Evolutionary conservation across 2,329 filamentous ascomycete genomes (phyloP), one percentile per base, ranked within the genome.

Genomic region (Aspergillus vadensis): DNA sequence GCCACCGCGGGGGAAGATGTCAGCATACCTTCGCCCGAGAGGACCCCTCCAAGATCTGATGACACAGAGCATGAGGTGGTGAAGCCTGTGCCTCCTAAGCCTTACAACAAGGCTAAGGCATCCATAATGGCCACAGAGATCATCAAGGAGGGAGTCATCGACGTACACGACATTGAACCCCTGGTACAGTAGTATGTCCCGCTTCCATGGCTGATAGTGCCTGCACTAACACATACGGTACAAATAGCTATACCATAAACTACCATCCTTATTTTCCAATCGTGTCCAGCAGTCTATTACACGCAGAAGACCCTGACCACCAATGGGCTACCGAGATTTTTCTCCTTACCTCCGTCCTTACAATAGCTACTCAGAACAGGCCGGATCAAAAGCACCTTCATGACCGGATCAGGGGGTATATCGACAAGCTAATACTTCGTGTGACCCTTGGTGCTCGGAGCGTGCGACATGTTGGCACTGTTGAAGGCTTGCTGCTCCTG

Each of bases 401-500:
- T 19, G 25, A 3, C 9, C 47, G 39, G 15, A 50, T 47, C 47
- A 60, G 55, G 36, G 23, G 53, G 2, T 50, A 63, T 30, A 25
- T 60, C 9, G 55, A 65, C 15, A 38, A 41, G 5, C 44, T 60
- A 12, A n/a, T 66, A 0, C 44, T 66, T 3, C 58, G 63, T 25
- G 44, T 66, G 5, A 41, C 69, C 6, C 50, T 69, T 5, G 66
- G 61, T 10, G 51, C 43, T 9, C 63, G 61, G 8, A 61, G 53
- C 30, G 66, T 65, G 2, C 55, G 58, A 3, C 51, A 61, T 19
- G 53, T 64, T 12, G 55, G 63, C 3, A 60, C 64, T 0, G 61
- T 70, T 8, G 67, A 68, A 23, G 39, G 62, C 4, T 54, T 70
- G 9, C 49, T 70, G 7, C 55, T 70, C 3, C 47, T 69, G 2